These are phyloP conservation scores for Beauveria sp. DNA, from an alignment of 2,329 filamentous ascomycete genomes.

Conservation along the genomic window DNA sequence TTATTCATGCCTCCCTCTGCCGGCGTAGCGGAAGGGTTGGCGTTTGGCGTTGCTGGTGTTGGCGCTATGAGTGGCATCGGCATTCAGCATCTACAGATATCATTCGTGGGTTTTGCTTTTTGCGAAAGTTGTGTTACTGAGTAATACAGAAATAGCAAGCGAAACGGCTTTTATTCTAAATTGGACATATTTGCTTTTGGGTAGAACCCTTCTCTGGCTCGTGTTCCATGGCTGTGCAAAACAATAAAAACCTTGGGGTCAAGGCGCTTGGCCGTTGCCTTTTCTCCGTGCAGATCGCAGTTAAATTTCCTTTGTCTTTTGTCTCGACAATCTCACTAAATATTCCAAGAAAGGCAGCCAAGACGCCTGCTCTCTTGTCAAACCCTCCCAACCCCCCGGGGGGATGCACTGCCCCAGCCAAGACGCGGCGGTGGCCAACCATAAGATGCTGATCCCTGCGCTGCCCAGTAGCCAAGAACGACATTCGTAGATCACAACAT, in stretches of 20 bases:
- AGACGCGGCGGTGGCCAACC: neutral
- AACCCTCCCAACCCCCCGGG: neutral
- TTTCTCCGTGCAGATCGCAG: neutral
- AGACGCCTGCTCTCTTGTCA: neutral
- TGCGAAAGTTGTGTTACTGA: neutral
- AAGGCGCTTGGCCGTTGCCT: neutral
- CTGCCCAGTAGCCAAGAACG: neutral
- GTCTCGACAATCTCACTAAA: too few relatives aligned
- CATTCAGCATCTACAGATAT: neutral
- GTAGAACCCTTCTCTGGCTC: too few relatives aligned
- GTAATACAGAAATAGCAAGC: neutral
- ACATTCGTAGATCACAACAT: neutral
- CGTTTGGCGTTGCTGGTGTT: neutral
- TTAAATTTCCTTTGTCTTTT: neutral
- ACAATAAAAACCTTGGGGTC: neutral
- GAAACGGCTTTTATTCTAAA: neutral
- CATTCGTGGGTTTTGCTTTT: neutral
- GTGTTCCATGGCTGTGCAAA: neutral
- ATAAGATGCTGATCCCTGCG: neutral
- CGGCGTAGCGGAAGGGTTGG: neutral
- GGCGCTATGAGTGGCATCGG: neutral
- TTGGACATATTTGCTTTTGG: too few relatives aligned
- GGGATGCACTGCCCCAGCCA: neutral
- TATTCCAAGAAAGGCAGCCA: neutral
- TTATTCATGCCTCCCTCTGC: neutral